Base-by-base conservation (phyloP, 768 basidiomycete species). In the Postia placenta region DNA sequence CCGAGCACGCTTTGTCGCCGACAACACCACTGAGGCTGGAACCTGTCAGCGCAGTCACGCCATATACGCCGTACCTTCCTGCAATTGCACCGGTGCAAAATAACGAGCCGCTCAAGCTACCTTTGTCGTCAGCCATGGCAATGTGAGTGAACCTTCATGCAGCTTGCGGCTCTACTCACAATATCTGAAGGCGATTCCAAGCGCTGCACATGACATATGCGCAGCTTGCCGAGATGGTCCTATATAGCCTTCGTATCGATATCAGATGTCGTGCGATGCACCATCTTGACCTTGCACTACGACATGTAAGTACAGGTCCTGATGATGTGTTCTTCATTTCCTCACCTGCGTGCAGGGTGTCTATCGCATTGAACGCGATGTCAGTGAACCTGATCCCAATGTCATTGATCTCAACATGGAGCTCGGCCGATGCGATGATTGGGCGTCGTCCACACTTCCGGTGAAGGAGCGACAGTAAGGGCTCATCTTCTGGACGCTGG, bases 161-260 rank as follows among this genome's bases (percentile, higher is more conserved):
- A 39, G 38, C 38, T 39, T 7, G 24, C 24, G 4, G 24, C 63
- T 45, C 56, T 11, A 22, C 48, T 45, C 41, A 51, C 15, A n/a
- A 38, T 30, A 51, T 23, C 37, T 53, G 3, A 55, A 95, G 95
- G 52, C 92, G 92, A 25, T 96, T 92, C 67, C 86, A 94, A 62
- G 89, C 92, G 0, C 73, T 98, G 39, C 71, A 94, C 36, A 83
- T 86, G 68, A 95, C 93, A 2, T 97, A 92, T 59, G 84, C 87
- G 33, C 92, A 95, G 56, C 74, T 98, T 5, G 85, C 89, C 7
- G 83, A 87, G 59, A 77, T 94, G 49, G 84, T 96, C 42, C 70
- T 97, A 36, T 85, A 87, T 62, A 92, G 88, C 4, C 80, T 97
- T 25, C 80, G 93, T 28, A 79, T 90, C 46, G 95, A 97, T 60